Evolutionary conservation across 306 rosid species (phyloP), one percentile per base, ranked within the genome.

Genomic region (Cucumis hystrix): DNA sequence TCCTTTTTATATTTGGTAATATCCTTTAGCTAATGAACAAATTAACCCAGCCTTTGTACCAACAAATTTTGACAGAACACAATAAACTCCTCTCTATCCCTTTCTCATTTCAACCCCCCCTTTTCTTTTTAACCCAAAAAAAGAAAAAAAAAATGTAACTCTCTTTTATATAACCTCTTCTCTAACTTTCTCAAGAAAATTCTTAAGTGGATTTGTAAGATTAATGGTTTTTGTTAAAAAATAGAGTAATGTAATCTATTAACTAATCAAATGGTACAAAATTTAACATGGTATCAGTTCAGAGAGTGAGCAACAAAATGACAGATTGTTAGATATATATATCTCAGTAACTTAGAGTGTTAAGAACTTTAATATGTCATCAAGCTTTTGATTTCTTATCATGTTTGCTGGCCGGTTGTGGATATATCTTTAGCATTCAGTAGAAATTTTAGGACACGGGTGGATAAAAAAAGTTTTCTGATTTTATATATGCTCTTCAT

Each of bases 1-100:
- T 5, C 40, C 13, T 10, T 60, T 51, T 60, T 57, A 17, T 18
- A 64, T 58, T 74, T 74, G 47, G 54, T 1, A 37, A 17, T 64
- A 6, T 11, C 55, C 39, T 79, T 79, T 82, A 84, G 85, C 90
- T 58, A 80, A 82, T 85, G 87, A 78, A 35, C 79, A 79, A 84
- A 80, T 23, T 80, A 82, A 65, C 70, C 6, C 35, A 33, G 79
- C 62, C 4, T 12, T 58, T 74, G 45, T 52, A 47, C 79, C 79
- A 79, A 78, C 83, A 17, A 66, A 84, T 79, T 74, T 45, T 76
- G 54, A 80, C 87, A 77, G 60, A 71, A 28, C 76, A 1, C 33
- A 30, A 30, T 30, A 30, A 30, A 30, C 33, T 30, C 33, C 33
- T 30, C 33, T 30, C 33, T 30, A 30, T 30, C 33, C 33, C 33